Evolutionary conservation across 495 filamentous ascomycete species (phyloP), one percentile per base, ranked within the genome.

Genomic region (Lichenothelia convexa): DNA sequence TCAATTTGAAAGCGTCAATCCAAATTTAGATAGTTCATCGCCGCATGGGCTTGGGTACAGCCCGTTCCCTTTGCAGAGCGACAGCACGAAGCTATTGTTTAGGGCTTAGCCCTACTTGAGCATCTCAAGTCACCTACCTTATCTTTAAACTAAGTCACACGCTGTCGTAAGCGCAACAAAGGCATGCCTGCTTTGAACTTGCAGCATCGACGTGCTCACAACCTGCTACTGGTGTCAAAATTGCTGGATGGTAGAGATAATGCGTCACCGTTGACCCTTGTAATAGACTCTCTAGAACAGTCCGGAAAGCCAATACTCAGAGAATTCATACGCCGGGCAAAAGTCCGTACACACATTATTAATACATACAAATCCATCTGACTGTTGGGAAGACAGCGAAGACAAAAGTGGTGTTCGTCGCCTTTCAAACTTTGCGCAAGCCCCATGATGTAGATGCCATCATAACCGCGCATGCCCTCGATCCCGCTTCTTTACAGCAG

Each of bases 271-370:
- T 73, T 95, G 32, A 93, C 86, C 0, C 55, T 94, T 19, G 57
- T 95, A 5, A 62, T 89, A 36, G 87, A 94, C 58, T 79, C 69
- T 12, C 55, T 93, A 26, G 85, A 91, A 55, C 87, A 93, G 56
- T 73, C 76, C 17, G 78, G 73, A 9, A 65, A 59, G 18, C 78
- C 76, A 4, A 54, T 93, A 22, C 41, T 87, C 2, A 57, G 61
- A 17, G 80, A 91, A 55, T 85, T 83, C 49, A 71, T 82, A 24
- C 60, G 61, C 37, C 65, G 80, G 46, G 81, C 81, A 27, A 82
- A 78, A 58, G 81, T 80, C 50, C 40, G 61, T 32, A 27, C 5
- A 32, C 22, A 11, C 30, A 21, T 21, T 18, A 8, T 38, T 15
- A 18, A 17, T 7, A 11, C 15, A 18, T 9, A 19, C 13, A 21